A percentile compares a stretch with the other conserved stretches of the same genome.
Evolutionary conservation across 345 rosid species (phyloP).

Genomic region (Eutrema heterophyllum): DNA sequence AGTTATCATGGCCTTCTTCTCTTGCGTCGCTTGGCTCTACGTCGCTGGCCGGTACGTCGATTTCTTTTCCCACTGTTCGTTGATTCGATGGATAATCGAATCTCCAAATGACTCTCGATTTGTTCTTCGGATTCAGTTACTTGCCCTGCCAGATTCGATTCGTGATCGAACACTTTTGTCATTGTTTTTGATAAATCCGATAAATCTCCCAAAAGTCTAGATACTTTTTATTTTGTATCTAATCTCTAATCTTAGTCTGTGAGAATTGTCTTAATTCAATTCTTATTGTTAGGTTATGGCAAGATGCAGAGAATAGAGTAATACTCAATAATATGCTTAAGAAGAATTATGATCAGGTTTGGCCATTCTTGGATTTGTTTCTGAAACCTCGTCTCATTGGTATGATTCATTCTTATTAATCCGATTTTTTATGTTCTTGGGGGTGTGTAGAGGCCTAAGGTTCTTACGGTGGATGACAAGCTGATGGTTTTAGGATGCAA

Average conservation of each 20-base stretch:
- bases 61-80: not conserved
- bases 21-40: conserved; percentile 96
- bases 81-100: not conserved
- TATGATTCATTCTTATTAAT: not conserved
- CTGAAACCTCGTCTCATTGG: not conserved
- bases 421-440: not conserved
- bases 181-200: not conserved
- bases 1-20: conserved; percentile 68
- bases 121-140: not conserved
- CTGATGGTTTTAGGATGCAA: conserved; percentile 76
- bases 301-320: conserved; percentile 84
- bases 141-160: not conserved
- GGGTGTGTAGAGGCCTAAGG: conserved; percentile 70
- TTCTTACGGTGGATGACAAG: conserved; percentile 85
- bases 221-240: no score
- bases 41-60: conserved; percentile 76
- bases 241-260: no score
- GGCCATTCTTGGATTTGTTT: not conserved
- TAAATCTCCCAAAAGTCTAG: not conserved
- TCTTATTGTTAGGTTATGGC: conserved; percentile 74
- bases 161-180: not conserved
- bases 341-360: conserved; percentile 71
- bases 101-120: not conserved
- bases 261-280: no score
- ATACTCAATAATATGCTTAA: conserved; percentile 61